Evolutionary conservation across 805 yeast genomes (phyloP).

Genomic region (Tetrapisispora nanseiensis): DNA sequence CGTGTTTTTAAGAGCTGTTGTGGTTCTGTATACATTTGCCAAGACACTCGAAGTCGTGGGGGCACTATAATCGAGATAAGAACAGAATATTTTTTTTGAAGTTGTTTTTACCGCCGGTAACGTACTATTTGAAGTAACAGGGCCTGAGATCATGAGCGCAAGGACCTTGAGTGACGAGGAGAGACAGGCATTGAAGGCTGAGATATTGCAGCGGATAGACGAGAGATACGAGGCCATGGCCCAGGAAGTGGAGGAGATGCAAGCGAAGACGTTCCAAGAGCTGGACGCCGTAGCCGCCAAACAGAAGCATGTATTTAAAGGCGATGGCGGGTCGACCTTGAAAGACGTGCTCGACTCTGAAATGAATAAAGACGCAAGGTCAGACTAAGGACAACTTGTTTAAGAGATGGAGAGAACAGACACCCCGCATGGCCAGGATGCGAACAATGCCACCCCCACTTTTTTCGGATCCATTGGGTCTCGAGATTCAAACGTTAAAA

Average conservation of each 20-base stretch:
- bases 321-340: background rate
- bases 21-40: too few species aligned
- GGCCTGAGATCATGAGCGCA: too few species aligned
- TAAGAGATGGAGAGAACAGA: too few species aligned
- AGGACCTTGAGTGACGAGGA: slow-evolving; percentile 8
- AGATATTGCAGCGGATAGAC: slow-evolving; percentile 6
- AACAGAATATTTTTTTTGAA: too few species aligned
- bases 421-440: background rate
- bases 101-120: too few species aligned
- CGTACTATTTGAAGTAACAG: too few species aligned
- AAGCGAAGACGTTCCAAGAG: slow-evolving; percentile 3
- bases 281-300: slow-evolving; percentile 4
- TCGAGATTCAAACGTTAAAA: too few species aligned
- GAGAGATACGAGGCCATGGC: slow-evolving; percentile 7
- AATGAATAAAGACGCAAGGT: background rate
- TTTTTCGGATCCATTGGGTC: too few species aligned
- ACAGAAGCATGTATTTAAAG: background rate
- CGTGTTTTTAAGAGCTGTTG: too few species aligned
- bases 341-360: background rate
- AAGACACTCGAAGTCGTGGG: too few species aligned
- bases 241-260: slow-evolving; percentile 5
- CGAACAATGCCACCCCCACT: too few species aligned
- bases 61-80: too few species aligned
- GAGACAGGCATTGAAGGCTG: slow-evolving; percentile 5
- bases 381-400: background rate